phyloP scores from a whole-genome alignment of 2,329 filamentous ascomycete genomes.

The Chaetomiaceae sp. region DNA sequence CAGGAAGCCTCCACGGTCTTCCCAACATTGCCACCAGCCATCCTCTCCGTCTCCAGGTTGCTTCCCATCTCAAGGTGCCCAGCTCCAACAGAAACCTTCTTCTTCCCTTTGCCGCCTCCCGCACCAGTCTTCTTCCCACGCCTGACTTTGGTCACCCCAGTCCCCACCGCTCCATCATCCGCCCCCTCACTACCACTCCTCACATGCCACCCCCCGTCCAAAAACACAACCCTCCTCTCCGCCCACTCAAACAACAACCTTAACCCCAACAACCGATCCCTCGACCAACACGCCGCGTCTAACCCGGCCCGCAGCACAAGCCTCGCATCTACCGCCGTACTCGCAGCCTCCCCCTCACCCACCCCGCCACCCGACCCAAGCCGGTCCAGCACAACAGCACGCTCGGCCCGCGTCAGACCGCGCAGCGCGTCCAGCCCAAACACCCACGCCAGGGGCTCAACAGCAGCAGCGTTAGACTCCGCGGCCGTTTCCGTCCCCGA shows the following conservation, averaged over 20 bases:
- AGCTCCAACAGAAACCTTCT: constrained; percentile 18
- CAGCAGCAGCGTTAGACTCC: constrained; percentile 27
- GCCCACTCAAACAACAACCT: constrained; percentile 52
- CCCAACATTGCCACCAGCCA: constrained; percentile 14
- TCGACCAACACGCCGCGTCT: constrained; percentile 31
- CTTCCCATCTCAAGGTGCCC: neutral
- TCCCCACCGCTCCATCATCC: constrained; percentile 3
- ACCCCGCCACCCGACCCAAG: constrained; percentile 42
- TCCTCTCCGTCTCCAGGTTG: constrained; percentile 3
- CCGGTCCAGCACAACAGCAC: constrained; percentile 52
- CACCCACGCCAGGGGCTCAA: constrained; percentile 63
- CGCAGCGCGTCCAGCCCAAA: constrained; percentile 55
- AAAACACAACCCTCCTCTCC: constrained; percentile 37
- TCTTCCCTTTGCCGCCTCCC: constrained; percentile 15
- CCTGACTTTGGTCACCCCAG: constrained; percentile 23
- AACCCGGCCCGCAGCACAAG: constrained; percentile 56
- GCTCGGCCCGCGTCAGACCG: constrained; percentile 59
- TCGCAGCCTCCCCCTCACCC: constrained; percentile 35
- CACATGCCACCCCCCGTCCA: too few relatives aligned
- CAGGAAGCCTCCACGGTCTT: constrained; percentile 27
- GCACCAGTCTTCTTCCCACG: constrained; percentile 9
- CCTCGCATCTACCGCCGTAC: constrained; percentile 58
- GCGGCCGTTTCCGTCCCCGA: too few relatives aligned
- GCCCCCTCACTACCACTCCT: constrained; percentile 4
- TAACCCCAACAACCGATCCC: constrained; percentile 42